Percentiles rank a stretch among this genome's conserved stretches.
These are phyloP conservation scores for Gastrolobium villosum DNA, from an alignment of 306 rosid genomes.

Conservation along the genomic window DNA sequence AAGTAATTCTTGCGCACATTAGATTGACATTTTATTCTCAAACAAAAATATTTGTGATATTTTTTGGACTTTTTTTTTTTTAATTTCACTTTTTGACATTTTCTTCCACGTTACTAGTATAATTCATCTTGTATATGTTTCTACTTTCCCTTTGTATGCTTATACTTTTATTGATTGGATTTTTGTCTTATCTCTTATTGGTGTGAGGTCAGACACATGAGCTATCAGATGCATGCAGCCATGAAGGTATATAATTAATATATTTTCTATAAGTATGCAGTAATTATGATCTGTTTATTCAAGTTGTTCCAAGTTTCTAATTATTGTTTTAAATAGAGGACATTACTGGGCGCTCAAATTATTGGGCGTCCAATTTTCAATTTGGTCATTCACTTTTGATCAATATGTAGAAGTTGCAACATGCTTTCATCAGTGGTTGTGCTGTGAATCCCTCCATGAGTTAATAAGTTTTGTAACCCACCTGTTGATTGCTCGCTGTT, in stretches of 20 bases:
- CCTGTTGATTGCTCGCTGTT: background rate
- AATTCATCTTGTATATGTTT: conserved; percentile 3
- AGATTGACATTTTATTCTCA: conserved; percentile 1
- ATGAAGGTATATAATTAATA: conserved; percentile 56
- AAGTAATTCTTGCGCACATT: background rate
- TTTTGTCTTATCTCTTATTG: conserved; percentile 41
- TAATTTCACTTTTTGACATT: background rate
- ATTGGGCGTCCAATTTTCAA: conserved; percentile 4
- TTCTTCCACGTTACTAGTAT: conserved; percentile 30
- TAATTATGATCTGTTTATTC: conserved; percentile 14
- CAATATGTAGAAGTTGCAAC: conserved; percentile 17
- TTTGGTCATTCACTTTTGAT: conserved; percentile 19
- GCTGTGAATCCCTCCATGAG: background rate
- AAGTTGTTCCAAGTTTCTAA: background rate
- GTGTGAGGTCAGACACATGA: conserved; percentile 59
- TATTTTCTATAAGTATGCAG: conserved; percentile 20
- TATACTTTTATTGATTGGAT: conserved; percentile 33
- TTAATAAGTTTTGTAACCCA: background rate
- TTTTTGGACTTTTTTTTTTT: background rate
- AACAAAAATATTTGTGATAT: background rate
- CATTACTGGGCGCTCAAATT: background rate
- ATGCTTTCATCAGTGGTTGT: background rate
- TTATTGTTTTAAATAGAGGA: conserved; percentile 6
- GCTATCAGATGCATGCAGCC: conserved; percentile 51
- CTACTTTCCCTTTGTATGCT: conserved; percentile 1